Base-by-base conservation (phyloP, 1,139 yeast species). In the Nematodospora anomalae region DNA sequence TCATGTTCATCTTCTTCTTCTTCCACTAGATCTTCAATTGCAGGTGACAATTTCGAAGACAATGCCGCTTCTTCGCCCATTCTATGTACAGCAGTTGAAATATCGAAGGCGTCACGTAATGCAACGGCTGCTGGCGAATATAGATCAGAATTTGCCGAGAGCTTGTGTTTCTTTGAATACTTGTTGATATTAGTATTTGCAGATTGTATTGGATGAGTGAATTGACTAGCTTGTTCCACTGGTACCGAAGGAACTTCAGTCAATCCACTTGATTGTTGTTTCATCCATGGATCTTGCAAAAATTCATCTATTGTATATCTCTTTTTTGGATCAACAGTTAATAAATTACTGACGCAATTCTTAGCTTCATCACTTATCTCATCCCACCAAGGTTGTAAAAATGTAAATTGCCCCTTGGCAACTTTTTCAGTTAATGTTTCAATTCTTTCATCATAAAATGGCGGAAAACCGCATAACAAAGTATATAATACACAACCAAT, bases 111-210 rank as follows among this genome's bases (percentile, higher is more conserved):
- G 53, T 92, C 98, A 51, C 89, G 83, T 69, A 92, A 76, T 0
- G 95, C 95, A 37, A 83, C 87, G 0, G 94, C 94, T 5, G 94
- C 96, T 4, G 97, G 97, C 1, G 96, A 83, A 51, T 83, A 83
- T 46, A 74, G 43, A 14, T 46, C 60, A 12, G 43, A 43, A 24
- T 47, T 51, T 12, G 38, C 22, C 26, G 35, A 28, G 7, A 31
- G 48, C 48, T 37, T 44, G 43, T 42, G 56, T 42, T 55, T 61
- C 44, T 58, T 58, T 30, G 57, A 53, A 42, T 56, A 60, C 37
- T 49, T 49, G 23, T 42, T 47, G 32, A 47, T 44, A 10, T 21
- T n/a, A 7, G 14, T 9, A 12, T 14, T 7, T 15, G 21, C 9
- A 6, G 51, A 47, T 32, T 58, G 57, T 28, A 61, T 57, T 12